Evolutionary conservation across 192 early-diverging fungal species (phyloP).

Genomic region (Phycomyces nitens): DNA sequence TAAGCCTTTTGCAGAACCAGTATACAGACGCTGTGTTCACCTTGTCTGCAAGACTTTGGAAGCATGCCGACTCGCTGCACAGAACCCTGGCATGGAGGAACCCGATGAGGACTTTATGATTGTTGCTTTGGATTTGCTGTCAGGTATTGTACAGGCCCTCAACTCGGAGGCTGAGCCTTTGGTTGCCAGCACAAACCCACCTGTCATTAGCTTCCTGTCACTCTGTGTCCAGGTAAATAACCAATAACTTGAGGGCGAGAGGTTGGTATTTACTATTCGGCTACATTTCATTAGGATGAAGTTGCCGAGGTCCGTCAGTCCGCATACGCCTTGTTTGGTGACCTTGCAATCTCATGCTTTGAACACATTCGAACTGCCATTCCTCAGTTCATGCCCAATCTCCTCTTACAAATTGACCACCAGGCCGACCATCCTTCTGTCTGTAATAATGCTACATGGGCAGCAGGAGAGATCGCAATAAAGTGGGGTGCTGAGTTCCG

Average conservation of each 20-base stretch:
- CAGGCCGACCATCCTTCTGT: conserved; percentile 77
- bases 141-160: conserved; percentile 91
- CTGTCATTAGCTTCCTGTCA: conserved; percentile 74
- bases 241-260: not conserved
- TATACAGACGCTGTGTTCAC: conserved; percentile 87
- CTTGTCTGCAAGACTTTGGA: conserved; percentile 82
- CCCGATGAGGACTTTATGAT: conserved; percentile 98
- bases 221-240: conserved; percentile 72
- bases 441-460: conserved; percentile 98
- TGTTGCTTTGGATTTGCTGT: conserved; percentile 92
- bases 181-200: conserved; percentile 66
- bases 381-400: conserved; percentile 73
- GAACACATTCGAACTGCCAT: conserved; percentile 77
- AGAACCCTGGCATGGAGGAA: conserved; percentile 53
- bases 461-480: conserved; percentile 93
- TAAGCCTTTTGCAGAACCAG: conserved; percentile 74
- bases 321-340: conserved; percentile 94
- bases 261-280: not conserved
- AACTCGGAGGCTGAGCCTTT: conserved; percentile 70
- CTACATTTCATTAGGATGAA: conserved; percentile 35
- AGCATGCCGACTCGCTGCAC: conserved; percentile 52
- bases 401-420: conserved; percentile 70
- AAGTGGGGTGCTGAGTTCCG: conserved; percentile 77
- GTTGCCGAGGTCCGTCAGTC: conserved; percentile 86
- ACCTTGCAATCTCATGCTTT: conserved; percentile 92